A percentile compares a stretch with the other conserved stretches of the same genome.
These are phyloP conservation scores for Paraphoma sp. DNA, from an alignment of 2,329 filamentous ascomycete species.

Conservation along the genomic window DNA sequence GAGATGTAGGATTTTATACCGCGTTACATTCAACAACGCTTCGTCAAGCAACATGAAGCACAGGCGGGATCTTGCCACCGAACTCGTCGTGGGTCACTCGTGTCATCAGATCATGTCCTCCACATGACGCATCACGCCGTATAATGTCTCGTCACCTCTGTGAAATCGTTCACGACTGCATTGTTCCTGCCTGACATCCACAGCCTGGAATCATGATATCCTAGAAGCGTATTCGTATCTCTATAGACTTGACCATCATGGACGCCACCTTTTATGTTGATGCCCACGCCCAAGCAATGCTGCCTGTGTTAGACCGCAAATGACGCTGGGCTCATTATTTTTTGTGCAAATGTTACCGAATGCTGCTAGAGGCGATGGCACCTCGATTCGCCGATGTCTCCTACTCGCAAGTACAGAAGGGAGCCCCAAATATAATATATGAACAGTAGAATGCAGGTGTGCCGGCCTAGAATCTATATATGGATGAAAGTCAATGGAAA, in stretches of 20 bases:
- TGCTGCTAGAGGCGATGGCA: background rate
- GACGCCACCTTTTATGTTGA: background rate
- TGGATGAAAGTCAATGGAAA: constrained; percentile 6
- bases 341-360: constrained; percentile 1
- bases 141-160: too few species aligned
- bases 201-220: background rate
- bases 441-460: constrained; percentile 30
- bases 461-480: constrained; percentile 12
- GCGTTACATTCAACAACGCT: too few species aligned
- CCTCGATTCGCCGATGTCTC: background rate
- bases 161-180: background rate
- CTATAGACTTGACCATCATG: background rate
- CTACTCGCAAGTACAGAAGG: background rate
- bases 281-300: background rate
- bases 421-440: constrained; percentile 26
- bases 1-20: too few species aligned
- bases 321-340: constrained; percentile 2
- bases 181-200: background rate
- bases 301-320: background rate
- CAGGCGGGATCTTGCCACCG: too few species aligned
- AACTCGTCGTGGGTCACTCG: too few species aligned
- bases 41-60: too few species aligned
- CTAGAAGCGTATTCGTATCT: constrained; percentile 1
- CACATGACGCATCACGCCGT: too few species aligned
- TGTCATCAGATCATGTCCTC: too few species aligned